phyloP scores from a whole-genome alignment of 371 early-diverging fungal species.

The Nosema muscidifuracis region DNA sequence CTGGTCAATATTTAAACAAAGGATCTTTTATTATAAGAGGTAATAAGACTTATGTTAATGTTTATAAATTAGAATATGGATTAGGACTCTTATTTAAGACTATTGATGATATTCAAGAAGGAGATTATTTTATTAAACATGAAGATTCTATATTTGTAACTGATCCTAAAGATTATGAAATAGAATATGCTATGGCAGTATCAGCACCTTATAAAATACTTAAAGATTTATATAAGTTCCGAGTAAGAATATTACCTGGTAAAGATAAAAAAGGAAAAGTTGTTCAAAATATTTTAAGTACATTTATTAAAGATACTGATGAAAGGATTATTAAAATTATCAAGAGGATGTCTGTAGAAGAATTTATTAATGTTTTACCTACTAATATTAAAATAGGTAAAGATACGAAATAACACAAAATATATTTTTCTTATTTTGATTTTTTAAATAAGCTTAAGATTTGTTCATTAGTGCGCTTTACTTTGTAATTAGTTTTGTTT shows the following conservation, averaged over 20 bases:
- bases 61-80: constrained; percentile 86
- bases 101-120: constrained; percentile 16
- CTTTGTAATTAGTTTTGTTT: no score
- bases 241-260: constrained; percentile 87
- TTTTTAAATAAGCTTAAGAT: no score
- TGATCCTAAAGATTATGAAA: constrained; percentile 71
- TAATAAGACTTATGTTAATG: constrained; percentile 78
- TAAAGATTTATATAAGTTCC: constrained; percentile 75
- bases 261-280: constrained; percentile 84
- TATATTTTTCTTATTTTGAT: no score
- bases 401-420: neutral
- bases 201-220: constrained; percentile 83
- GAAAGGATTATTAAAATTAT: constrained; percentile 24
- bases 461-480: no score
- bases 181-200: constrained; percentile 78
- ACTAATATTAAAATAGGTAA: constrained; percentile 47
- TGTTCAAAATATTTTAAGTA: constrained; percentile 54
- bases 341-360: constrained; percentile 39
- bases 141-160: constrained; percentile 66
- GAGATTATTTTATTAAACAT: constrained; percentile 10
- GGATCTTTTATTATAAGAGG: constrained; percentile 94
- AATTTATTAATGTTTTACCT: constrained; percentile 46
- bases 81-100: constrained; percentile 79
- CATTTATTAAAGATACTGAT: constrained; percentile 39
- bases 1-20: constrained; percentile 85